Evolutionary conservation across 805 yeast species (phyloP).

Genomic region (Wickerhamomyces ciferrii): DNA sequence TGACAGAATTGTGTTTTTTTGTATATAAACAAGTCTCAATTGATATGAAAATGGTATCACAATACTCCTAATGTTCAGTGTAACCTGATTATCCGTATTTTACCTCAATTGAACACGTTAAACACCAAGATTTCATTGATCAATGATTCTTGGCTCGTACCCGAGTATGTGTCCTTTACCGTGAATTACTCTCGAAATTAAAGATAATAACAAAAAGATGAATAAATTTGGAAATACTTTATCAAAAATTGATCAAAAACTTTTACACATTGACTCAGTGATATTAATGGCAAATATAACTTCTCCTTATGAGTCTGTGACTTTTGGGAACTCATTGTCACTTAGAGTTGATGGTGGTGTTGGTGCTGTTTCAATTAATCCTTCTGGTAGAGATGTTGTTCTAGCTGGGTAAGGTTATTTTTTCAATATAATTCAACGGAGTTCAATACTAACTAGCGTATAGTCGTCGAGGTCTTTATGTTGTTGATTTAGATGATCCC

Average conservation of each 20-base stretch:
- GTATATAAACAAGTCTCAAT: too few species aligned
- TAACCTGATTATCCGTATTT: too few species aligned
- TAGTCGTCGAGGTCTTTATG: constrained; percentile 70
- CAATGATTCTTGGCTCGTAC: too few species aligned
- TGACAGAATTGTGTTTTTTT: not conserved
- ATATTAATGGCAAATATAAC: constrained; percentile 1
- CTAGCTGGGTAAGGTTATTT: constrained; percentile 56
- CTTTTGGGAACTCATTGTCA: constrained; percentile 79
- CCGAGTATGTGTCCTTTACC: not conserved
- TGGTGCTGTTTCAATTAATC: constrained; percentile 85
- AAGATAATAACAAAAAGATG: not conserved
- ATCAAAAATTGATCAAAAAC: not conserved
- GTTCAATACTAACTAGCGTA: not conserved
- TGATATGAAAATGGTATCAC: too few species aligned
- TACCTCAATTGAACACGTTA: too few species aligned
- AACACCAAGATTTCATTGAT: too few species aligned
- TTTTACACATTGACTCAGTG: too few species aligned
- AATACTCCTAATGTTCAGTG: too few species aligned
- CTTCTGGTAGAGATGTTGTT: constrained; percentile 90
- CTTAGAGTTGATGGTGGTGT: constrained; percentile 87
- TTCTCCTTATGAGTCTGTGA: constrained; percentile 39
- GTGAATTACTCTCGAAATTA: not conserved
- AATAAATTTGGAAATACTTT: too few species aligned
- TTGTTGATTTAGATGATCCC: constrained; percentile 94
- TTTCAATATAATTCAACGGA: too few species aligned